A percentile compares a stretch with the other conserved stretches of the same genome.
These are phyloP conservation scores for Fonsecaea pedrosoi DNA, from an alignment of 2,329 filamentous ascomycete species.

Conservation along the genomic window DNA sequence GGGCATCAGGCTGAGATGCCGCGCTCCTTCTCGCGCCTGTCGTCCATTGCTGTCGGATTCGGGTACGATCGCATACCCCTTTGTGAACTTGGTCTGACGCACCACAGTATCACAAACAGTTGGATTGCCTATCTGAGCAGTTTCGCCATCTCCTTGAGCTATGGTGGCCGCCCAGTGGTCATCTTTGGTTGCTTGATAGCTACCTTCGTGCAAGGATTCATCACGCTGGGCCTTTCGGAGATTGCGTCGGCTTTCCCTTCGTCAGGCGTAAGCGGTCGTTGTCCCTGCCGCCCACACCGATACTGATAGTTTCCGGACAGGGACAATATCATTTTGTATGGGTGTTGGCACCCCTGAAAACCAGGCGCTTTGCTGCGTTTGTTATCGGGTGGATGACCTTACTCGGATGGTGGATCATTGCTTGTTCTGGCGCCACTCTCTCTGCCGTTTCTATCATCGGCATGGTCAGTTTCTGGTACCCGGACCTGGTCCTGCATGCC, in stretches of 20 bases:
- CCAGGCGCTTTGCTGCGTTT: conserved; percentile 31
- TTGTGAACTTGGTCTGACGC: too few species aligned
- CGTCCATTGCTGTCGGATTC: conserved; percentile 42
- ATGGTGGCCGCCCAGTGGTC: conserved; percentile 42
- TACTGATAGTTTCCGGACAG: background rate
- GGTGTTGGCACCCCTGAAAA: conserved; percentile 28
- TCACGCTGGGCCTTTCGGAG: conserved; percentile 41
- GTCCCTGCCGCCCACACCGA: background rate
- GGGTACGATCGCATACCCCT: background rate
- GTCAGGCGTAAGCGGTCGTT: conserved; percentile 26
- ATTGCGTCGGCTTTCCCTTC: conserved; percentile 42
- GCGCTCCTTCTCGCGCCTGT: conserved; percentile 38
- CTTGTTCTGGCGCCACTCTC: conserved; percentile 33
- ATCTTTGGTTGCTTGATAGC: conserved; percentile 41
- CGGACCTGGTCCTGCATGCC: conserved; percentile 31
- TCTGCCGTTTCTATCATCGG: conserved; percentile 30
- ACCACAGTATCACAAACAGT: conserved; percentile 43
- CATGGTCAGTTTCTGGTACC: conserved; percentile 32
- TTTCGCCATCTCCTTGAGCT: conserved; percentile 36
- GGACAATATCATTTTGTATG: conserved; percentile 39
- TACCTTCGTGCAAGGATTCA: conserved; percentile 37
- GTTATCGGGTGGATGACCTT: conserved; percentile 42
- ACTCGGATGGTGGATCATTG: conserved; percentile 40
- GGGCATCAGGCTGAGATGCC: conserved; percentile 35
- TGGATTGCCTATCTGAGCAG: conserved; percentile 44